Conservation (phyloP, 164 flowering plant genomes). For the Sextonia rubra region DNA sequence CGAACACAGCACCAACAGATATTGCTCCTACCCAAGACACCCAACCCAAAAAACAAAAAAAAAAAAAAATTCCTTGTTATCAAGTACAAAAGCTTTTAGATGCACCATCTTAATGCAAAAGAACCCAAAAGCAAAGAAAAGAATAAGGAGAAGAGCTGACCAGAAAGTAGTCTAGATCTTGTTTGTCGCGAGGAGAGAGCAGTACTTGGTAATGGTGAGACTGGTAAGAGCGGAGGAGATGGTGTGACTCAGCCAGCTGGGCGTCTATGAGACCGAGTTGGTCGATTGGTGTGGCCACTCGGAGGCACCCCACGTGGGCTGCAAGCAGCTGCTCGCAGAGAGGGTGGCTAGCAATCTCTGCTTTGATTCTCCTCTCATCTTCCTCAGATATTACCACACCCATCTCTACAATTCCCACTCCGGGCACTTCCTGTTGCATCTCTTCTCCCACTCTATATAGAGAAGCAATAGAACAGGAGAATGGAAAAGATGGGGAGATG, state of each 20-base stretch:
- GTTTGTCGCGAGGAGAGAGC: constrained; percentile 65
- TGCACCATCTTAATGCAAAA: background rate
- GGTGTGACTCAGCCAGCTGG: constrained; percentile 72
- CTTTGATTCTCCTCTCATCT: constrained; percentile 48
- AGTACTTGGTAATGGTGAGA: constrained; percentile 36
- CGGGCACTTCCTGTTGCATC: constrained; percentile 13
- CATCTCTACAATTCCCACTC: constrained; percentile 18
- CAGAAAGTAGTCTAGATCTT: constrained; percentile 83
- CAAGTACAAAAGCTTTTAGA: background rate
- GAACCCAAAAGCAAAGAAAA: background rate
- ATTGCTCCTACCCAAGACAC: constrained; percentile 51
- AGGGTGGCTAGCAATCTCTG: constrained; percentile 84
- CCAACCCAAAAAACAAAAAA: background rate
- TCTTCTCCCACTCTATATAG: constrained; percentile 21
- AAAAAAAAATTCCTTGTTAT: too few relatives aligned
- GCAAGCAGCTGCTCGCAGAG: constrained; percentile 78
- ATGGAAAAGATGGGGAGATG: too few relatives aligned
- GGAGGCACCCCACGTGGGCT: constrained; percentile 81
- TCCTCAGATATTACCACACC: constrained; percentile 13
- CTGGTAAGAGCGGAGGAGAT: constrained; percentile 61
- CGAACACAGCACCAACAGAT: constrained; percentile 65
- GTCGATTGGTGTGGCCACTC: constrained; percentile 89
- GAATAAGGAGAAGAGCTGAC: constrained; percentile 24
- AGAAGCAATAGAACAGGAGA: background rate
- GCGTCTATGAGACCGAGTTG: constrained; percentile 82